These are phyloP conservation scores for Tephrocybe rancida DNA, from an alignment of 768 basidiomycete genomes.

Conservation along the genomic window DNA sequence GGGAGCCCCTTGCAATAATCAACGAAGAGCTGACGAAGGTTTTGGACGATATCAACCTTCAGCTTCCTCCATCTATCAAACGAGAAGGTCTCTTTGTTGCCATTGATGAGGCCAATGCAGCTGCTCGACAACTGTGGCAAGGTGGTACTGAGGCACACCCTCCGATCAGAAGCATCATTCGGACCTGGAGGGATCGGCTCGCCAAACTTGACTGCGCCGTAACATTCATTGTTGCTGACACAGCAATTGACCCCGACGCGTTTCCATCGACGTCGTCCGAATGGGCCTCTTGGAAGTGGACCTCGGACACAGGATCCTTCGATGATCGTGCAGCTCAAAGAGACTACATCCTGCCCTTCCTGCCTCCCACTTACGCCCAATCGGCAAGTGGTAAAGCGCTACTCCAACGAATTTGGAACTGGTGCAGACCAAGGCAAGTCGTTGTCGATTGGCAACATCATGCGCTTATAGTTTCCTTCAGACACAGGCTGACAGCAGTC, in stretches of 20 bases:
- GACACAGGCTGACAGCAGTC: slow-evolving; percentile 1
- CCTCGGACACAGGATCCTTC: neutral
- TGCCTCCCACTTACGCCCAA: neutral
- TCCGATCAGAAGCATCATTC: neutral
- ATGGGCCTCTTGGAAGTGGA: slow-evolving; percentile 2
- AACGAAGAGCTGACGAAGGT: neutral
- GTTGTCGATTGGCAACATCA: neutral
- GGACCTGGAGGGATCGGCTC: neutral
- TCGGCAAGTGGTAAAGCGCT: neutral
- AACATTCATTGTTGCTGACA: neutral
- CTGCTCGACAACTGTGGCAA: neutral
- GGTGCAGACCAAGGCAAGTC: slow-evolving; percentile 1
- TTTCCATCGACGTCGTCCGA: neutral
- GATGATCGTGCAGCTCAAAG: neutral
- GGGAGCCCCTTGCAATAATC: neutral
- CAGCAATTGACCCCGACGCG: neutral
- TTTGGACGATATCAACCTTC: neutral
- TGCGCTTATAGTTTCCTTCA: neutral
- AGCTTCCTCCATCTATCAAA: neutral
- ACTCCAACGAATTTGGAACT: slow-evolving; percentile 5
- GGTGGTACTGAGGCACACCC: neutral
- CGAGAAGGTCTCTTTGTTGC: neutral
- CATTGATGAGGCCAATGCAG: neutral
- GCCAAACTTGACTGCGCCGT: neutral
- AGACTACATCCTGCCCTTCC: neutral